Evolutionary conservation across 192 early-diverging fungal species (phyloP).

Genomic region (Rhizoclosmatium sp.): DNA sequence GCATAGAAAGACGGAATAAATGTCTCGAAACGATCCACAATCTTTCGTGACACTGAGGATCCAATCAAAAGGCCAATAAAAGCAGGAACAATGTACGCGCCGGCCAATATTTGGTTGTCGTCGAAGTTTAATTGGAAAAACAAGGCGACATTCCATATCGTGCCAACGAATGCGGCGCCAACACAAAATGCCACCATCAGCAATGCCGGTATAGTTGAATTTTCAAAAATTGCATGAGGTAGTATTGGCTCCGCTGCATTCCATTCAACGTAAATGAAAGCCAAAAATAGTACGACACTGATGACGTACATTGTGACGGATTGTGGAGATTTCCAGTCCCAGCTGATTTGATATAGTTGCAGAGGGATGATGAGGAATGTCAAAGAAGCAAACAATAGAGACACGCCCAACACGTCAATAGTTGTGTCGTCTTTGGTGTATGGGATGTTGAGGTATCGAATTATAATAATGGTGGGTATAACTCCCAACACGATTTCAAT

Average conservation of each 20-base stretch:
- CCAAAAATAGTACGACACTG: slow-evolving; percentile 40
- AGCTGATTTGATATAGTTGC: slow-evolving; percentile 73
- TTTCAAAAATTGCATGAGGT: slow-evolving; percentile 65
- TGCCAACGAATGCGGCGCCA: slow-evolving; percentile 50
- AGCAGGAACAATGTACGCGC: slow-evolving; percentile 1
- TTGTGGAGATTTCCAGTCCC: slow-evolving; percentile 65
- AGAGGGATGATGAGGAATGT: slow-evolving; percentile 71
- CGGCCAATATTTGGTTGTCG: background rate
- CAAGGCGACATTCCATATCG: background rate
- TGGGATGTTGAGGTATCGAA: slow-evolving; percentile 67
- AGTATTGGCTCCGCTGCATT: slow-evolving; percentile 69
- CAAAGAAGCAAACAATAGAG: slow-evolving; percentile 56
- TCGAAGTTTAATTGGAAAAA: slow-evolving; percentile 14
- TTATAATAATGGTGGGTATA: slow-evolving; percentile 61
- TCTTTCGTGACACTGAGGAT: background rate
- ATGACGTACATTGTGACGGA: slow-evolving; percentile 69
- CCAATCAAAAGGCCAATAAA: background rate
- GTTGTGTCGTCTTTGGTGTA: slow-evolving; percentile 62
- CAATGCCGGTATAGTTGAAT: slow-evolving; percentile 50
- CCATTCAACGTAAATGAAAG: background rate
- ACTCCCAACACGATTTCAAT: slow-evolving; percentile 71
- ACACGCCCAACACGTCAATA: slow-evolving; percentile 74
- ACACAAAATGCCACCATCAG: slow-evolving; percentile 48
- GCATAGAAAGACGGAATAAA: background rate
- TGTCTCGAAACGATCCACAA: background rate